A percentile compares a stretch with the other conserved stretches of the same genome.
Evolutionary conservation across 2,329 filamentous ascomycete genomes (phyloP).

Genomic region (Fusarium longipes): DNA sequence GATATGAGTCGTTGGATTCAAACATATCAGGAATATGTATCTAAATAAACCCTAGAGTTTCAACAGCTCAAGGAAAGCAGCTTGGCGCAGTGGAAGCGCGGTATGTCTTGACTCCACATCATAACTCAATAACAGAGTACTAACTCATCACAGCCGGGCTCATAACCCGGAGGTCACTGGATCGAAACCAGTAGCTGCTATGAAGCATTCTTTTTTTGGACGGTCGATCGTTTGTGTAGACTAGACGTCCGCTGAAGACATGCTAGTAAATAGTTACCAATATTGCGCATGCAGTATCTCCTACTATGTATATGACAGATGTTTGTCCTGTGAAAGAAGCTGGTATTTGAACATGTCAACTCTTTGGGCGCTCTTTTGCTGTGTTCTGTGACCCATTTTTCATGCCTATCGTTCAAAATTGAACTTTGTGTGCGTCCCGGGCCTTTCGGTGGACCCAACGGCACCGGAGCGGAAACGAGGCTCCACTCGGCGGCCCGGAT

Average conservation of each 20-base stretch:
- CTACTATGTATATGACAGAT: too few species aligned
- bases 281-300: not conserved
- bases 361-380: too few species aligned
- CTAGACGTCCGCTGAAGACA: not conserved
- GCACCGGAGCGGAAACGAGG: not conserved
- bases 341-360: too few species aligned
- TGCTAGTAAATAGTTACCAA: not conserved
- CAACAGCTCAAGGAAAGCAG: conserved; percentile 27
- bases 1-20: not conserved
- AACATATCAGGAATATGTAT: not conserved
- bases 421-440: conserved; percentile 9
- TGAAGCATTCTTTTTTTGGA: conserved; percentile 8
- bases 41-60: too few species aligned
- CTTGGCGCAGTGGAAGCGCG: conserved; percentile 33
- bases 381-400: too few species aligned
- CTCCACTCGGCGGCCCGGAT: not conserved
- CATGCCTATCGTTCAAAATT: not conserved
- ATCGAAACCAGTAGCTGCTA: conserved; percentile 33
- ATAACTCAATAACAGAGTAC: conserved; percentile 3
- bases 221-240: not conserved
- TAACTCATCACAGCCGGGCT: conserved; percentile 24
- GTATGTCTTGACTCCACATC: conserved; percentile 23
- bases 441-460: not conserved
- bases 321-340: not conserved
- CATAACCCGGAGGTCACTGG: conserved; percentile 31